Evolutionary conservation across 441 rosid genomes (phyloP).

Genomic region (Raphanus hybrid): DNA sequence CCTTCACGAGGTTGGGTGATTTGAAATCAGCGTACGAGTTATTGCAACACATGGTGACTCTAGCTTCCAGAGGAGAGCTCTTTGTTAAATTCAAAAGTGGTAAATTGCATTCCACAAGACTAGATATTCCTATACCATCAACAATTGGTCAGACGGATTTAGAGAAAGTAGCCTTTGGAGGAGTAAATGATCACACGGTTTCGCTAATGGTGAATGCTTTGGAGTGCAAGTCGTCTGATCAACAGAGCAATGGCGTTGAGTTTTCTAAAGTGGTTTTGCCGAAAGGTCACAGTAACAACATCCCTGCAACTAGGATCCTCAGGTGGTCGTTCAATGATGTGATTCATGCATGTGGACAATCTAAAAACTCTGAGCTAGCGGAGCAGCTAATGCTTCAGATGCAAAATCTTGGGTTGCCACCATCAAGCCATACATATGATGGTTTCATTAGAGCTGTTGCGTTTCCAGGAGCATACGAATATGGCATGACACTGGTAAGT

Average conservation of each 20-base stretch:
- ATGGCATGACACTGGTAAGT: conserved; percentile 71
- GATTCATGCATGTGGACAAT: conserved; percentile 67
- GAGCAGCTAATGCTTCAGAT: conserved; percentile 80
- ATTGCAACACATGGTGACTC: conserved; percentile 79
- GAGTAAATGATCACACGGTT: conserved; percentile 43
- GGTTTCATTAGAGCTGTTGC: conserved; percentile 71
- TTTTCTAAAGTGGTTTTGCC: conserved; percentile 35
- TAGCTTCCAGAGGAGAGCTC: conserved; percentile 49
- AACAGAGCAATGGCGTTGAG: conserved; percentile 36
- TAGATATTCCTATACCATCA: conserved; percentile 77
- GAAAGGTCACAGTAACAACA: conserved; percentile 25
- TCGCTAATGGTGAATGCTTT: conserved; percentile 25
- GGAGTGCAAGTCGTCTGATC: conserved; percentile 18
- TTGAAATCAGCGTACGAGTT: conserved; percentile 66
- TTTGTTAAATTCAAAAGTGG: conserved; percentile 41
- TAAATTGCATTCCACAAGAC: conserved; percentile 47
- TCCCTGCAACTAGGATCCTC: conserved; percentile 48
- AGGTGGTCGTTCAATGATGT: conserved; percentile 68
- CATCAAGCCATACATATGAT: conserved; percentile 68
- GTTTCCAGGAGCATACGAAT: conserved; percentile 48
- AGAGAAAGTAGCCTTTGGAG: conserved; percentile 38
- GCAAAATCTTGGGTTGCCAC: conserved; percentile 77
- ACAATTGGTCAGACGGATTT: conserved; percentile 46
- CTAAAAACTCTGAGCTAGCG: conserved; percentile 61
- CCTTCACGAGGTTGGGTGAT: conserved; percentile 75